A percentile compares a stretch with the other conserved stretches of the same genome.
These are phyloP conservation scores for Austroboletus niveus DNA, from an alignment of 1,284 basidiomycete genomes.

Conservation along the genomic window DNA sequence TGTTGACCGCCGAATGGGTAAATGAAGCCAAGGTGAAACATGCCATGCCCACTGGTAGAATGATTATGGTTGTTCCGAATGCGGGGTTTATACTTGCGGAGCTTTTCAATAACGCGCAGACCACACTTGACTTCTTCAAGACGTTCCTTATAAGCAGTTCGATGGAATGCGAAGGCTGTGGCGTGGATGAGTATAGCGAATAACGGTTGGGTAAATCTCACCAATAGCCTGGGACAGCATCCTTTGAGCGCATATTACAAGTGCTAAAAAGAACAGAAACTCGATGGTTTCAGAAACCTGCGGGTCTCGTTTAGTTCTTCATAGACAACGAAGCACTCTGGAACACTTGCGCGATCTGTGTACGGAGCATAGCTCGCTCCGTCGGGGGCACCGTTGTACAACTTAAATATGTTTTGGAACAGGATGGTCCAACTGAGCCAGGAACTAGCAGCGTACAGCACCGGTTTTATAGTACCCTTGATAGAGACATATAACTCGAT, in stretches of 20 bases:
- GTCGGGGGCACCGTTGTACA: constrained; percentile 47
- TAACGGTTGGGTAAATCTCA: background rate
- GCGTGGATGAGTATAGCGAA: constrained; percentile 9
- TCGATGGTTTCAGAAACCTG: constrained; percentile 57
- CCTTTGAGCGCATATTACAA: constrained; percentile 58
- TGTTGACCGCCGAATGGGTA: constrained; percentile 34
- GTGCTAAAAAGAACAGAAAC: constrained; percentile 67
- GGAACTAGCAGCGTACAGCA: constrained; percentile 61
- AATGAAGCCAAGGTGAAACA: constrained; percentile 37
- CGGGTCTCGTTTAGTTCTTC: constrained; percentile 1
- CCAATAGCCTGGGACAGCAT: constrained; percentile 67
- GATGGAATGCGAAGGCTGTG: constrained; percentile 70
- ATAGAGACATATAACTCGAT: constrained; percentile 68
- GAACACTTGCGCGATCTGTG: constrained; percentile 39
- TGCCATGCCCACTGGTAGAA: constrained; percentile 39
- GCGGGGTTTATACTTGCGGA: constrained; percentile 72
- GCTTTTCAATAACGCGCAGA: constrained; percentile 63
- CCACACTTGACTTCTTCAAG: constrained; percentile 55
- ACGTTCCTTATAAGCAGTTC: constrained; percentile 73
- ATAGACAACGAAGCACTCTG: background rate
- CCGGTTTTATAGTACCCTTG: constrained; percentile 65
- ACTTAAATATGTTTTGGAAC: constrained; percentile 57
- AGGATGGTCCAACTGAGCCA: constrained; percentile 74
- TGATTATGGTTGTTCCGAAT: constrained; percentile 20
- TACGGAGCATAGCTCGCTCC: constrained; percentile 51